Conservation (phyloP, 2,329 filamentous ascomycete genomes). For the Penicillium sp. region DNA sequence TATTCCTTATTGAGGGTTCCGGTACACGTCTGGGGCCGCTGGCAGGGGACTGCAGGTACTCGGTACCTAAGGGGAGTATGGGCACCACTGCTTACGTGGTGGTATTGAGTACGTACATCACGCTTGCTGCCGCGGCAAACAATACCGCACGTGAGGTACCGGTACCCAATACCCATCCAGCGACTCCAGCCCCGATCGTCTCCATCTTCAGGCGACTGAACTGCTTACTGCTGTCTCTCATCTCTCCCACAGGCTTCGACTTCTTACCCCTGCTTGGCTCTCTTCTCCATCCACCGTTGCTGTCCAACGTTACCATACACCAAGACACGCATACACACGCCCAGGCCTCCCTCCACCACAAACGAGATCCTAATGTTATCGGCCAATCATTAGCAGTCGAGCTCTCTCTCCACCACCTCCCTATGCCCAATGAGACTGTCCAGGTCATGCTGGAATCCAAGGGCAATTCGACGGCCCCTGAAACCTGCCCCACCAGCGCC, state of each 20-base stretch:
- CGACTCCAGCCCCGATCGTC: neutral
- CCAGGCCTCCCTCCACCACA: neutral
- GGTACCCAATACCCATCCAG: neutral
- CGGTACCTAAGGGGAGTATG: neutral
- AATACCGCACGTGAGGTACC: neutral
- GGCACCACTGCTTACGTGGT: neutral
- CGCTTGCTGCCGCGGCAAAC: neutral
- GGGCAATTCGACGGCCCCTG: slow-evolving; percentile 34
- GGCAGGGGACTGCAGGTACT: neutral
- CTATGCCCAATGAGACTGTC: slow-evolving; percentile 12
- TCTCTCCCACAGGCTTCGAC: neutral
- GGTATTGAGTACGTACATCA: neutral
- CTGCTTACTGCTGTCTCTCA: neutral
- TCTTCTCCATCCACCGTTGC: slow-evolving; percentile 12
- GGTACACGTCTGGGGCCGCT: neutral
- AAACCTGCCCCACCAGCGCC: slow-evolving; percentile 30
- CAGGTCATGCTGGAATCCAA: slow-evolving; percentile 20
- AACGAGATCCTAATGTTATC: slow-evolving; percentile 3
- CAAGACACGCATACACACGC: neutral
- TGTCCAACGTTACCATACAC: slow-evolving; percentile 14
- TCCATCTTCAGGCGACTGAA: neutral
- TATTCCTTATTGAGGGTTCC: neutral
- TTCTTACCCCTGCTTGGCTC: neutral
- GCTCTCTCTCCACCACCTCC: neutral
- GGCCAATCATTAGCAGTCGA: slow-evolving; percentile 9